A percentile compares a stretch with the other conserved stretches of the same genome.
Evolutionary conservation across 2,329 filamentous ascomycete genomes (phyloP).

Genomic region (Talaromyces sp.): DNA sequence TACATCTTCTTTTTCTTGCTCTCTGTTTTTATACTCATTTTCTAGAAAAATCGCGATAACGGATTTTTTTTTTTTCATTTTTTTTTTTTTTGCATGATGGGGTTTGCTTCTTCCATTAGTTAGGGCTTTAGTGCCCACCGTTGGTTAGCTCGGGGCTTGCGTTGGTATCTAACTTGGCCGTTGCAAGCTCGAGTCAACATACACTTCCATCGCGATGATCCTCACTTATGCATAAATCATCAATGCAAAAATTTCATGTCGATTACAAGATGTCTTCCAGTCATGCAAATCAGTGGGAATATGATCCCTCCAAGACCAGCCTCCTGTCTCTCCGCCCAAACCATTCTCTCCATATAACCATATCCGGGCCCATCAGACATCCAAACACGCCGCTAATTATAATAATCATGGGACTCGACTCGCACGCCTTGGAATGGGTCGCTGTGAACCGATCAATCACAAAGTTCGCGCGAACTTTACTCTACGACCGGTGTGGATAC

Average conservation of each 20-base stretch:
- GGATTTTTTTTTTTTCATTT: not conserved
- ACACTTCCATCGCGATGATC: not conserved
- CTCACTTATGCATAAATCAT: not conserved
- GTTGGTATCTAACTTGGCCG: not conserved
- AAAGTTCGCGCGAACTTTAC: slow-evolving; percentile 23
- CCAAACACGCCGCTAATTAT: slow-evolving; percentile 23
- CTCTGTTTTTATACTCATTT: not conserved
- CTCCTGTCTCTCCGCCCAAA: slow-evolving; percentile 22
- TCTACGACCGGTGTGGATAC: slow-evolving; percentile 27
- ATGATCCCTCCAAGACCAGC: slow-evolving; percentile 10
- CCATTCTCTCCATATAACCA: slow-evolving; percentile 22
- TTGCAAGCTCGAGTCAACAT: not conserved
- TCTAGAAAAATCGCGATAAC: not conserved
- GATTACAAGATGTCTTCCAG: not conserved
- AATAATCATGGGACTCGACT: slow-evolving; percentile 25
- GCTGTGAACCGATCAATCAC: slow-evolving; percentile 22
- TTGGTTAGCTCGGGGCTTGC: not conserved
- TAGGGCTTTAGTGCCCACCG: not conserved
- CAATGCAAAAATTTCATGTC: no score
- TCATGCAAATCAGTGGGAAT: slow-evolving; percentile 13
- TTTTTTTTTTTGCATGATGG: not conserved
- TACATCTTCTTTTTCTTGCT: not conserved
- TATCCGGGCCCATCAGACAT: slow-evolving; percentile 24
- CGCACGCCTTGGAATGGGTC: slow-evolving; percentile 25
- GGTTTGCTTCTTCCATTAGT: not conserved